Percentiles rank a stretch among this genome's conserved stretches.
Conservation (phyloP, 2,329 filamentous ascomycete genomes). For the Tolypocladium ophioglossoides region DNA sequence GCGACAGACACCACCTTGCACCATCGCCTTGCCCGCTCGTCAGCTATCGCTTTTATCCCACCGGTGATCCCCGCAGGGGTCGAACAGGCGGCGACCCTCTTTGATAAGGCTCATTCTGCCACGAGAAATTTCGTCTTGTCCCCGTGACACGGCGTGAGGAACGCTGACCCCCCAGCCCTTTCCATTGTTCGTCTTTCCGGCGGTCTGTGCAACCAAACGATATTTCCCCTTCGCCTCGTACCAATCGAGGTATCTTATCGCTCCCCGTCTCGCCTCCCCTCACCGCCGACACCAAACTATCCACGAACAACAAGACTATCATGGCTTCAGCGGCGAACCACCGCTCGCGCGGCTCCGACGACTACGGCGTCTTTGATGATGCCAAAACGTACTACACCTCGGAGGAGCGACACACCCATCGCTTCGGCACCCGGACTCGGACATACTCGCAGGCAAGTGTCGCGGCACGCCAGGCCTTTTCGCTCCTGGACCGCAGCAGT, state of each 20-base stretch:
- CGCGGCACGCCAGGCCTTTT: not conserved
- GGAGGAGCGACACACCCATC: slow-evolving; percentile 41
- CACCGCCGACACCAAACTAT: not conserved
- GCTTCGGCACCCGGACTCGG: slow-evolving; percentile 38
- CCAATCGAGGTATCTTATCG: not conserved
- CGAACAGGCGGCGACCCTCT: not conserved
- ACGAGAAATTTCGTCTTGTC: not conserved
- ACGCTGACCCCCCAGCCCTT: not conserved
- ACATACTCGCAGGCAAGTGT: slow-evolving; percentile 44
- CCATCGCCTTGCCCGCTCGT: not conserved
- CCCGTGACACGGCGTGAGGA: not conserved
- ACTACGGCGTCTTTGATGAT: slow-evolving; percentile 44
- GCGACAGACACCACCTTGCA: not conserved
- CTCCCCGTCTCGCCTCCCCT: not conserved
- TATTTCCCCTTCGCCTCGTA: not conserved
- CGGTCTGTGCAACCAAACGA: not conserved
- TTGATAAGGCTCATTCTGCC: not conserved
- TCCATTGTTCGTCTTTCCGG: too few relatives aligned
- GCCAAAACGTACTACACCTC: slow-evolving; percentile 49
- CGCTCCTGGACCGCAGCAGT: not conserved
- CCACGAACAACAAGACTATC: not conserved
- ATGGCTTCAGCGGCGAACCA: slow-evolving; percentile 19
- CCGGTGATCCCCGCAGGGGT: not conserved
- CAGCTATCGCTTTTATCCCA: not conserved
- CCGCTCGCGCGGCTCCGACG: slow-evolving; percentile 27